A percentile compares a stretch with the other conserved stretches of the same genome.
Evolutionary conservation across 768 basidiomycete genomes (phyloP).

Genomic region (Phlebiopsis gigantea): DNA sequence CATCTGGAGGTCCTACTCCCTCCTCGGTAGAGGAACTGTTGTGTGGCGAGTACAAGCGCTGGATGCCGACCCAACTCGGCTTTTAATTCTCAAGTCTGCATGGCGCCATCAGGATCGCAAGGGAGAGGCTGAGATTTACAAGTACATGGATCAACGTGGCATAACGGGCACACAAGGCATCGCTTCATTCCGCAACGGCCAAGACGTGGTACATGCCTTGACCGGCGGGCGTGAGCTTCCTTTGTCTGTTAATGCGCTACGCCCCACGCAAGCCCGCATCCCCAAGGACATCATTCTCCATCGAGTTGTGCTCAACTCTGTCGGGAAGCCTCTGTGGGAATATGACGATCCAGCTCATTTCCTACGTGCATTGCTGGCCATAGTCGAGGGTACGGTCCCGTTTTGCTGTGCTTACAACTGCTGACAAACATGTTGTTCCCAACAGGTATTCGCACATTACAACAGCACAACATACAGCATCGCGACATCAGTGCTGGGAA

Average conservation of each 20-base stretch:
- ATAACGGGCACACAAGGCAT: background rate
- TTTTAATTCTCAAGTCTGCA: constrained; percentile 5
- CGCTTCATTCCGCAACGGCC: background rate
- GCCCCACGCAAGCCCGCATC: background rate
- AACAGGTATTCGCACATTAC: constrained; percentile 17
- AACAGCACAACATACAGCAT: constrained; percentile 24
- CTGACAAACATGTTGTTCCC: constrained; percentile 9
- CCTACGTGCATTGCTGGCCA: background rate
- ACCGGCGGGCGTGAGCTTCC: background rate
- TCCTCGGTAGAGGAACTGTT: constrained; percentile 14
- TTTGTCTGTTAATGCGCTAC: background rate
- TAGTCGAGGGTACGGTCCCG: background rate
- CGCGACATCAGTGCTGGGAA: constrained; percentile 31
- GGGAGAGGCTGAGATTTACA: background rate
- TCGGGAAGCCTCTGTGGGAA: background rate
- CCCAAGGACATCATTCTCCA: background rate
- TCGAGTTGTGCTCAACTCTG: background rate
- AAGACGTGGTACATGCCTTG: background rate
- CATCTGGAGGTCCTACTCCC: constrained; percentile 13
- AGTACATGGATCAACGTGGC: background rate
- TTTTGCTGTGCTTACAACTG: background rate
- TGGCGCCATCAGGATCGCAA: constrained; percentile 1
- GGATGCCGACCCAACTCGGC: background rate
- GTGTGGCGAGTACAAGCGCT: constrained; percentile 12
- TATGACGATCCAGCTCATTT: background rate